These are phyloP conservation scores for Plantago major DNA, from an alignment of 257 asterid genomes.

Conservation along the genomic window DNA sequence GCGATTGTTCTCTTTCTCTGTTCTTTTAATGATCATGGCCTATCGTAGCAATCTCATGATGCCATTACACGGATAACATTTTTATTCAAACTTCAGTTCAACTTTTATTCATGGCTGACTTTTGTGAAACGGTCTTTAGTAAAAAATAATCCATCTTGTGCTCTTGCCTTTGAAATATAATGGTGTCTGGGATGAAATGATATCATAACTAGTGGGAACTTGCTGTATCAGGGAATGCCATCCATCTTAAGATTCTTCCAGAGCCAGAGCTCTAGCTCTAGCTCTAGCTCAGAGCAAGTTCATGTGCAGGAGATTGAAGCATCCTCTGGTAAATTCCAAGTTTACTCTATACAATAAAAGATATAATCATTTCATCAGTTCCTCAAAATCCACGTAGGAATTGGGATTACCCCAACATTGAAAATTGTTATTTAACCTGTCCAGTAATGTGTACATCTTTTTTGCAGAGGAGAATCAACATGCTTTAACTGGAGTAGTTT, in stretches of 20 bases:
- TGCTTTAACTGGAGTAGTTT: conserved; percentile 23
- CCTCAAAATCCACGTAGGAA: not conserved
- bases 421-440: not conserved
- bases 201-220: conserved; percentile 13
- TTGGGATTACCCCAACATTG: not conserved
- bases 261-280: conserved; percentile 34
- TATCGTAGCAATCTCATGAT: conserved; percentile 11
- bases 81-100: conserved; percentile 3
- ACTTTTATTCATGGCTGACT: conserved; percentile 2
- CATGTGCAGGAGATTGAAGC: conserved; percentile 33
- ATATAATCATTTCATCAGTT: not conserved
- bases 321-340: conserved; percentile 48
- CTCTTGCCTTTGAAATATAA: not conserved
- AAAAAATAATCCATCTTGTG: conserved; percentile 1
- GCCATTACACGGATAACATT: not conserved
- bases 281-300: conserved; percentile 32
- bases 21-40: not conserved
- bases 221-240: conserved; percentile 50
- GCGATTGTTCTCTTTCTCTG: conserved; percentile 3
- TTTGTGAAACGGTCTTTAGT: not conserved
- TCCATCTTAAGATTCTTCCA: conserved; percentile 64
- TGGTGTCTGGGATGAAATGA: conserved; percentile 3
- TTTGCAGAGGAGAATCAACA: conserved; percentile 23
- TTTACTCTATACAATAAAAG: not conserved
- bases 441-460: not conserved